phyloP scores from a whole-genome alignment of 2,329 filamentous ascomycete genomes.

The Verticillium longisporum region DNA sequence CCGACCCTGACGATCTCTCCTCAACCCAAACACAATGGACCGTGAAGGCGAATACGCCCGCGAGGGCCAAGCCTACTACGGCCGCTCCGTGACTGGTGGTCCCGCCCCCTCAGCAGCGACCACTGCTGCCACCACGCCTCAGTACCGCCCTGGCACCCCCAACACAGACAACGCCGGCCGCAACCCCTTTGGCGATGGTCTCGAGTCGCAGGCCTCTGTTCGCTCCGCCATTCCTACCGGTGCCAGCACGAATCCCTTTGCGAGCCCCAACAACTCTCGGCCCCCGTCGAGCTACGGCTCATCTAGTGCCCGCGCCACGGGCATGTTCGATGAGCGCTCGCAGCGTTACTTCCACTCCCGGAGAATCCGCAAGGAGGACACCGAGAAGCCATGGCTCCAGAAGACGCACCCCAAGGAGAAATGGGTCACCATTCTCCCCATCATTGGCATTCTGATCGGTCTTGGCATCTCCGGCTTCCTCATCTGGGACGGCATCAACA shows the following conservation, averaged over 20 bases:
- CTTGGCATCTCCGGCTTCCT: slow-evolving; percentile 62
- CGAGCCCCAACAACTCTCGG: slow-evolving; percentile 35
- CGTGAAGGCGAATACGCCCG: neutral
- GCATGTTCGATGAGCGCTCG: slow-evolving; percentile 26
- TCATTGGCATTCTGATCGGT: slow-evolving; percentile 64
- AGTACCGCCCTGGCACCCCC: slow-evolving; percentile 30
- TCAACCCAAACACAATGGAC: neutral
- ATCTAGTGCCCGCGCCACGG: slow-evolving; percentile 28
- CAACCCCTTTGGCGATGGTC: slow-evolving; percentile 33
- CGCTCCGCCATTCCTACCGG: slow-evolving; percentile 17
- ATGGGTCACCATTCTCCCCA: slow-evolving; percentile 76
- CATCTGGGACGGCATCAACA: slow-evolving; percentile 66
- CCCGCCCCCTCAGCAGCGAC: slow-evolving; percentile 25
- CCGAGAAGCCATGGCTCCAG: slow-evolving; percentile 72
- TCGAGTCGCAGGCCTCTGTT: slow-evolving; percentile 24
- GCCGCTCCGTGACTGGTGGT: slow-evolving; percentile 17
- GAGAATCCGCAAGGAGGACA: slow-evolving; percentile 62
- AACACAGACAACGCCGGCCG: slow-evolving; percentile 27
- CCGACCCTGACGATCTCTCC: neutral
- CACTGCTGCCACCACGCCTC: slow-evolving; percentile 30
- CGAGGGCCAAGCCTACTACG: slow-evolving; percentile 17
- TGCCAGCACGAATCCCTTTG: slow-evolving; percentile 34
- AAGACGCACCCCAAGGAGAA: slow-evolving; percentile 73
- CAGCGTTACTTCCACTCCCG: slow-evolving; percentile 67
- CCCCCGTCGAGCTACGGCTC: slow-evolving; percentile 41